Base-by-base conservation (phyloP, 495 filamentous ascomycete species). In the Annulohypoxylon moriforme region DNA sequence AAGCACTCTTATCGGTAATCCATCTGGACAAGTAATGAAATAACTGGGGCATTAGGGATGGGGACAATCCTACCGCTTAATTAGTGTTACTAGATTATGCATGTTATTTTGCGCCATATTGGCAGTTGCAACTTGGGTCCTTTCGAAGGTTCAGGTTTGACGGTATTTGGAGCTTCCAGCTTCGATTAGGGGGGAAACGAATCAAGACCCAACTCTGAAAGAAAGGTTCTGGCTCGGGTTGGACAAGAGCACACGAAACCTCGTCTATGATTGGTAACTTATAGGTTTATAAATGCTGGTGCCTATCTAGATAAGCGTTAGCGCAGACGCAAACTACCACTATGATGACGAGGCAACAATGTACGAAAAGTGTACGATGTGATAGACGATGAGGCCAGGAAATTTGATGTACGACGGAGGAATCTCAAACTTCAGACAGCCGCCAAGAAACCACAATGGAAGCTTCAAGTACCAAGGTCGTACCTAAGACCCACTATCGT, bases 71-170 rank as follows among this genome's bases (percentile, higher is more conserved):
- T 87, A 98, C 96, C 96, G 89, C 88, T 99, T 99, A 86, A 99
- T 97, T 73, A 99, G 87, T 60, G 96, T 98, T 46, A 93, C 96
- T 67, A 99, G 83, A 78, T 98, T 98, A 85, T 98, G 90, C 92
- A 98, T 97, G 75, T 93, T 91, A 61, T 83, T 86, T 31, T 85
- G 79, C 56, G 86, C 81, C 81, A 88, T 86, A 63, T 59, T 81
- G 81, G 75, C 70, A 60, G 49, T 64, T 56, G 57, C 27, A 42
- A 24, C 46, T 67, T 50, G 55, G 22, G 38, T 24, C 42, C 9
- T 33, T 16, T 52, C 24, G 1, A 47, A 67, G 31, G 59, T 60
- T 60, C 16, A 34, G 46, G 52, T 13, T 49, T 62, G 42, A 38
- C 16, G 36, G 18, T 60, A 34, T 55, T 73, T 31, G 36, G 59